Evolutionary conservation across 371 early-diverging fungal species (phyloP).

Genomic region (Choanephora cucurbitarum): DNA sequence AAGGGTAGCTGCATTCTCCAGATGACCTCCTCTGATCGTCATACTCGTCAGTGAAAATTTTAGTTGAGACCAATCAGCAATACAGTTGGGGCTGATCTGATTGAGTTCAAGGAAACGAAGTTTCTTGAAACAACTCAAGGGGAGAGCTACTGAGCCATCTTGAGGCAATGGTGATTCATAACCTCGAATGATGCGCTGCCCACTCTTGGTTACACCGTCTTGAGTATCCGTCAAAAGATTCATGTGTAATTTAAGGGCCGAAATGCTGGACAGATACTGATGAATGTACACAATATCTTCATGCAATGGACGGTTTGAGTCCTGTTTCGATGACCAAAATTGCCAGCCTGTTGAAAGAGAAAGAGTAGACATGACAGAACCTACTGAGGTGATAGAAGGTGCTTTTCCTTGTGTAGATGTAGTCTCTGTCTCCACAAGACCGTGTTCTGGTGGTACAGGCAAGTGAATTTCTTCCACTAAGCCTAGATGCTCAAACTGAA

Average conservation of each 20-base stretch:
- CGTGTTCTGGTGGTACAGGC: slow-evolving; percentile 33
- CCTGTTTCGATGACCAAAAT: slow-evolving; percentile 51
- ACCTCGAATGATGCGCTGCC: slow-evolving; percentile 49
- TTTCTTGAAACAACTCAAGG: slow-evolving; percentile 42
- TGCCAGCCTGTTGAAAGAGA: slow-evolving; percentile 68
- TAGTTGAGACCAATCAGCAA: slow-evolving; percentile 54
- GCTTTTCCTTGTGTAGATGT: slow-evolving; percentile 33
- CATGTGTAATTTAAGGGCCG: slow-evolving; percentile 55
- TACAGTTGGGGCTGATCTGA: slow-evolving; percentile 45
- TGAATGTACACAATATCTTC: slow-evolving; percentile 62
- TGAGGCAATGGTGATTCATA: slow-evolving; percentile 45
- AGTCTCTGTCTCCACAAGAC: slow-evolving; percentile 39
- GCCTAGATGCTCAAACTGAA: slow-evolving; percentile 63
- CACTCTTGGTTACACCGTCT: slow-evolving; percentile 40
- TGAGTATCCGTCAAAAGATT: slow-evolving; percentile 36
- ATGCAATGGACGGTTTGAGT: slow-evolving; percentile 36
- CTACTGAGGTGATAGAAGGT: slow-evolving; percentile 60
- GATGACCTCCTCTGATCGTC: slow-evolving; percentile 45
- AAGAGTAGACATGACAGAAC: slow-evolving; percentile 58
- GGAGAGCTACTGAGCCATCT: slow-evolving; percentile 42
- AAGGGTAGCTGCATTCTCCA: slow-evolving; percentile 35
- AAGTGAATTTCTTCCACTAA: slow-evolving; percentile 49
- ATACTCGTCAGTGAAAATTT: slow-evolving; percentile 44
- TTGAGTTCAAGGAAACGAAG: slow-evolving; percentile 55
- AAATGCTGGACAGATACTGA: slow-evolving; percentile 47